Base-by-base conservation (phyloP, 1,284 basidiomycete species). In the Tilletia indica region DNA sequence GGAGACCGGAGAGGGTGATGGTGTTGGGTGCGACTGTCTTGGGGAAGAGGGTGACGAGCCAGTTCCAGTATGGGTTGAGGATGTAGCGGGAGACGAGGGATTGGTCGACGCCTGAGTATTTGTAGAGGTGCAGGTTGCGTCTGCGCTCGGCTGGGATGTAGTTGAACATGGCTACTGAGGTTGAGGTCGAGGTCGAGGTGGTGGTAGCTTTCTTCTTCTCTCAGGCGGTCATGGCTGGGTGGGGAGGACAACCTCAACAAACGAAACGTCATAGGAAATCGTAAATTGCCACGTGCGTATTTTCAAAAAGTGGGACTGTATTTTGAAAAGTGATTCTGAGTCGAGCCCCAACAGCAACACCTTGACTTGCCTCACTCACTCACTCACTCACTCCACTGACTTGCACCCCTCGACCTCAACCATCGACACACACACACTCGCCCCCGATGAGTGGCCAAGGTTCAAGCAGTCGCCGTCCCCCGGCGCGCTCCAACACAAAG, bases 11-110 rank as follows among this genome's bases (percentile, higher is more conserved):
- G 16, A 82, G 74, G 89, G 86, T 86, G 76, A 86, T 85, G 19
- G 83, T 83, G 78, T 99, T 99, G 3, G 97, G 97, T 0, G 97
- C 96, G 25, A 98, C 87, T 66, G 86, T 90, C 68, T 88, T 87
- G 0, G 96, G 97, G 89, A 95, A 97, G 47, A 94, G 87, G 16
- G 90, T 92, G 68, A 98, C 93, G 76, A 98, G 90, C 91, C 92
- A 92, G 74, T 89, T 94, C 96, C 96, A 99, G 86, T 92, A 98
- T 1, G 93, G 94, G 69, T 90, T 90, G 71, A 99, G 88, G 47
- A 97, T 86, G 85, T 93, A 91, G 83, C 89, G 88, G 56, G 93
- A 93, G 2, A 85, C 81, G 58, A 88, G 84, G 5, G 85, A 87
- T 79, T 88, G 86, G 83, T 89, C 89, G 25, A 87, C 84, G 14